Evolutionary conservation across 345 rosid genomes (phyloP).

Genomic region (Pistacia integerrima): DNA sequence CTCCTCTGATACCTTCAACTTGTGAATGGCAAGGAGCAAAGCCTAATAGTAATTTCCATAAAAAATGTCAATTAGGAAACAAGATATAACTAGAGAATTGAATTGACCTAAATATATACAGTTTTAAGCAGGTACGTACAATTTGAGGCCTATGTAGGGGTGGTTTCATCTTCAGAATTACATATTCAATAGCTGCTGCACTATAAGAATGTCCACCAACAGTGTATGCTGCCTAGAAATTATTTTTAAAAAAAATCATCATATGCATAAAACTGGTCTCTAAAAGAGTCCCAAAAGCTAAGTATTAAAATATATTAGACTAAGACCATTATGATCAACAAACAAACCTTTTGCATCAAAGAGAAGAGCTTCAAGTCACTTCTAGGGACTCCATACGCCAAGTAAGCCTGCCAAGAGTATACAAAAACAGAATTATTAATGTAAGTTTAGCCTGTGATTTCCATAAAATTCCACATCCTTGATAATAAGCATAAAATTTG

Average conservation of each 20-base stretch:
- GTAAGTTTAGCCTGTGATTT: slow-evolving; percentile 7
- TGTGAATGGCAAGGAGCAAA: slow-evolving; percentile 83
- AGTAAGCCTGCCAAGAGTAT: slow-evolving; percentile 62
- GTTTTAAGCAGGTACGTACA: slow-evolving; percentile 35
- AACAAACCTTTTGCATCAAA: slow-evolving; percentile 90
- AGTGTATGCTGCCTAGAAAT: slow-evolving; percentile 82
- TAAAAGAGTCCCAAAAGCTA: slow-evolving; percentile 3
- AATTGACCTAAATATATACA: slow-evolving; percentile 12
- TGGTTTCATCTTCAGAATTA: slow-evolving; percentile 80
- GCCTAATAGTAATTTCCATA: slow-evolving; percentile 46
- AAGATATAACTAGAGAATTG: background rate
- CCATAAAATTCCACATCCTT: slow-evolving; percentile 1
- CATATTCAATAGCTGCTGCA: slow-evolving; percentile 77
- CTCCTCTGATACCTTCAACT: slow-evolving; percentile 75
- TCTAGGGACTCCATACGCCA: slow-evolving; percentile 95
- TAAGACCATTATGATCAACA: slow-evolving; percentile 21
- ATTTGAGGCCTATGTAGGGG: slow-evolving; percentile 87
- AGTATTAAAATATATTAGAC: slow-evolving; percentile 4
- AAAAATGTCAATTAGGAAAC: slow-evolving; percentile 12
- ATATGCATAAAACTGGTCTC: background rate
- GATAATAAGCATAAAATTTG: background rate
- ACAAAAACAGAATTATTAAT: slow-evolving; percentile 16
- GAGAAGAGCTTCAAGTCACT: slow-evolving; percentile 92
- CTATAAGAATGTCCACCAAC: slow-evolving; percentile 91
- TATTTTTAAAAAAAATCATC: background rate